These are phyloP conservation scores for Phytophthora fragariaefolia DNA, from an alignment of 352 stramenopile species.

Conservation along the genomic window DNA sequence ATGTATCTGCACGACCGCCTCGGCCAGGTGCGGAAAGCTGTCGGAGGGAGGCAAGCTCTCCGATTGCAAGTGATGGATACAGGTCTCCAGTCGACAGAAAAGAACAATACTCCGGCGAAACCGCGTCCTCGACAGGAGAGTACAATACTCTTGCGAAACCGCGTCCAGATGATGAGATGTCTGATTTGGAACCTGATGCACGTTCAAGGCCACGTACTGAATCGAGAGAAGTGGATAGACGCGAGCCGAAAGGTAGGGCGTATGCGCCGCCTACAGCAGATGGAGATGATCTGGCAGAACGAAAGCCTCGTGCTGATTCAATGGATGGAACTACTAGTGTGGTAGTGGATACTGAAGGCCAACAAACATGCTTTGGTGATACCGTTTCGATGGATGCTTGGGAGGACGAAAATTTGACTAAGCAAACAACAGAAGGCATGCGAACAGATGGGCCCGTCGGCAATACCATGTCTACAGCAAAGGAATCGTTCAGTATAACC, in stretches of 20 bases:
- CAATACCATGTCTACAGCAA: background rate
- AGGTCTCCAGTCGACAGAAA: constrained; percentile 12
- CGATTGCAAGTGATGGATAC: constrained; percentile 11
- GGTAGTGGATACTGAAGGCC: background rate
- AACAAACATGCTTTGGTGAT: background rate
- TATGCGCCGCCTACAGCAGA: constrained; percentile 1
- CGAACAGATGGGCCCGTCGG: constrained; percentile 3
- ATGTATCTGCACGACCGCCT: constrained; percentile 36
- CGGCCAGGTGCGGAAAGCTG: constrained; percentile 39
- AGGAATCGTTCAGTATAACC: background rate
- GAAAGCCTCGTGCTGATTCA: constrained; percentile 4
- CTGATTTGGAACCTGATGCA: constrained; percentile 4
- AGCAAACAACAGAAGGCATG: background rate
- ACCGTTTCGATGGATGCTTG: constrained; percentile 1
- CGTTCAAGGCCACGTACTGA: constrained; percentile 3
- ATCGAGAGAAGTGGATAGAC: constrained; percentile 17
- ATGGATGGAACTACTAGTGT: background rate
- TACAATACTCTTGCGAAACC: constrained; percentile 6
- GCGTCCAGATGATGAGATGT: too few species aligned
- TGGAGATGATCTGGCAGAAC: constrained; percentile 6
- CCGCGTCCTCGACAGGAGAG: constrained; percentile 9
- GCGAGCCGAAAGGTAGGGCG: constrained; percentile 6
- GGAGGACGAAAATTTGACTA: background rate
- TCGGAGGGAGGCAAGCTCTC: constrained; percentile 26
- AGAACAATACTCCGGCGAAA: constrained; percentile 9